A percentile compares a stretch with the other conserved stretches of the same genome.
phyloP scores from a whole-genome alignment of 1,284 basidiomycete genomes.

The Cryptococcus jaspeensis region DNA sequence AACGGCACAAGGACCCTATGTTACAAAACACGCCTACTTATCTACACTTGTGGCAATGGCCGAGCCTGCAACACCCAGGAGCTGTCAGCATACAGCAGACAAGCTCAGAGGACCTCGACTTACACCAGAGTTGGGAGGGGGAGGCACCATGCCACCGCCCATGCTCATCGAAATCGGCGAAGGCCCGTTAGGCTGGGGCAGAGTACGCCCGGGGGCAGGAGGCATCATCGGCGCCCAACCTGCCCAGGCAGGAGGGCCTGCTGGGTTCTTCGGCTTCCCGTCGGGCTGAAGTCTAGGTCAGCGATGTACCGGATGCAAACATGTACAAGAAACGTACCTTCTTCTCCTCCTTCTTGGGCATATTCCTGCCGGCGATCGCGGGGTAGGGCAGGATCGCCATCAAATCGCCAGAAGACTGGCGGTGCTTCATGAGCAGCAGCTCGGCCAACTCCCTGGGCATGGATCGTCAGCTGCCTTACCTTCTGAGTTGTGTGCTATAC shows the following conservation, averaged over 20 bases:
- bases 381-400: constrained; percentile 51
- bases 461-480: not conserved
- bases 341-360: constrained; percentile 15
- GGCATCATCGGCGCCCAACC: constrained; percentile 15
- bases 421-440: constrained; percentile 48
- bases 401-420: constrained; percentile 48
- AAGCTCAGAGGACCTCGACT: not conserved
- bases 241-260: constrained; percentile 20
- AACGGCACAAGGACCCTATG: not conserved
- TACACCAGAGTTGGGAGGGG: constrained; percentile 8
- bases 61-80: constrained; percentile 6
- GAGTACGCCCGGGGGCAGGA: constrained; percentile 12
- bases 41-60: constrained; percentile 15
- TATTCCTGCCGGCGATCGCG: constrained; percentile 30
- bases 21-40: not conserved
- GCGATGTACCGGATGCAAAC: not conserved
- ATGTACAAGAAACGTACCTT: constrained; percentile 15
- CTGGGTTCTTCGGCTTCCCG: constrained; percentile 12
- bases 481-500: not conserved
- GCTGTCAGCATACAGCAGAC: not conserved
- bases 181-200: constrained; percentile 16
- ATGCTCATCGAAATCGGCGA: constrained; percentile 14
- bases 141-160: constrained; percentile 12
- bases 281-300: constrained; percentile 1
- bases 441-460: constrained; percentile 44